A percentile compares a stretch with the other conserved stretches of the same genome.
phyloP scores from a whole-genome alignment of 768 basidiomycete species.

The Paxillus ammoniavirescens region DNA sequence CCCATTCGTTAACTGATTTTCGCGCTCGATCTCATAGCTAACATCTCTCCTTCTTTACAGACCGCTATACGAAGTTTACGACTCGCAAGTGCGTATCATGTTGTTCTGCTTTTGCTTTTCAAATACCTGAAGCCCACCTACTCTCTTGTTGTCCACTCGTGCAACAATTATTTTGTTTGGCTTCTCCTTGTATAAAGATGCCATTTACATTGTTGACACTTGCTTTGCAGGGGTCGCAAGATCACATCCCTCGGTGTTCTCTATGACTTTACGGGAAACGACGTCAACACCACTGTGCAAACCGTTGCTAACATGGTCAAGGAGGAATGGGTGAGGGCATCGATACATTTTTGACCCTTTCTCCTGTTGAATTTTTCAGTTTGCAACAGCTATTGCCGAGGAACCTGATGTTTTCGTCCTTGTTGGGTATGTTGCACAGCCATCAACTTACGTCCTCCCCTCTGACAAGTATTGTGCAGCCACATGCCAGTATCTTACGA shows the following conservation, averaged over 20 bases:
- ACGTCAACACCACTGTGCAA: slow-evolving; percentile 71
- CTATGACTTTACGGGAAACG: slow-evolving; percentile 74
- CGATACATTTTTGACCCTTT: not conserved
- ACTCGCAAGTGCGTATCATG: slow-evolving; percentile 57
- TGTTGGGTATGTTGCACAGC: slow-evolving; percentile 46
- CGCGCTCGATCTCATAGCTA: slow-evolving; percentile 20
- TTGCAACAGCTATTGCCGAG: slow-evolving; percentile 71
- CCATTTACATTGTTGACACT: not conserved
- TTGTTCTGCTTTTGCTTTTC: not conserved
- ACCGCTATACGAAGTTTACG: slow-evolving; percentile 68
- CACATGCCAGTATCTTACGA: slow-evolving; percentile 82
- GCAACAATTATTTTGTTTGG: not conserved
- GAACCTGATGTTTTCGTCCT: slow-evolving; percentile 83
- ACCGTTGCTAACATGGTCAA: slow-evolving; percentile 72
- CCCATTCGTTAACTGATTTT: not conserved
- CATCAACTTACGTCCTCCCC: not conserved
- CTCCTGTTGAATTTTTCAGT: slow-evolving; percentile 40
- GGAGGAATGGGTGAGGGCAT: slow-evolving; percentile 64
- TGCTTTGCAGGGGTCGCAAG: slow-evolving; percentile 51
- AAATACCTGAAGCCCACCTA: not conserved
- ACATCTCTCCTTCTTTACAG: slow-evolving; percentile 37
- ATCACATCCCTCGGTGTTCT: slow-evolving; percentile 82
- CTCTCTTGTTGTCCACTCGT: not conserved
- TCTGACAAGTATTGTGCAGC: slow-evolving; percentile 33
- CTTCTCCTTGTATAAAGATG: no score